A percentile compares a stretch with the other conserved stretches of the same genome.
These are phyloP conservation scores for Sporisorium reilianum DNA, from an alignment of 1,284 basidiomycete species.

Conservation along the genomic window DNA sequence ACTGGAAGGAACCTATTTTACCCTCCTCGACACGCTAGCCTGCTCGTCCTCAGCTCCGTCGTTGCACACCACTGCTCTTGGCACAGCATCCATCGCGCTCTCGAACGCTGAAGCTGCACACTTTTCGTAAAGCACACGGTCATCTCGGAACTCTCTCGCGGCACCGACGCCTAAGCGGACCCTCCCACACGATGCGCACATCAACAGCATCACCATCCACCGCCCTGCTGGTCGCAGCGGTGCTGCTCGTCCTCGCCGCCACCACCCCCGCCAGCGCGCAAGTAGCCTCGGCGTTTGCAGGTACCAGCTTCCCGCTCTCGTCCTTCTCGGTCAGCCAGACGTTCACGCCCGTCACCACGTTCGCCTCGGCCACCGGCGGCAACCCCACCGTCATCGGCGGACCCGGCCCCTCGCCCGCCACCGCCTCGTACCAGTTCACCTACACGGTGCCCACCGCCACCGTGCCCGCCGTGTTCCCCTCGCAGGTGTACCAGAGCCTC, in stretches of 20 bases:
- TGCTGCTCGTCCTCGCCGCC: slow-evolving; percentile 19
- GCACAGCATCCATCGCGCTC: not conserved
- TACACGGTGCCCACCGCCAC: slow-evolving; percentile 50
- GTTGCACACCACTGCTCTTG: not conserved
- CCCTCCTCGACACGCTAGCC: not conserved
- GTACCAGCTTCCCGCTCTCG: slow-evolving; percentile 48
- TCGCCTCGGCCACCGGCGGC: slow-evolving; percentile 28
- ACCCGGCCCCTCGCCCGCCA: slow-evolving; percentile 51
- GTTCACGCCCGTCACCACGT: slow-evolving; percentile 57
- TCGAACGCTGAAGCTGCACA: not conserved
- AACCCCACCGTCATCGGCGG: slow-evolving; percentile 50
- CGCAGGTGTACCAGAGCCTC: slow-evolving; percentile 32
- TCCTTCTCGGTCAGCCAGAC: slow-evolving; percentile 34
- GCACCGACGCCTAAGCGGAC: too few species aligned
- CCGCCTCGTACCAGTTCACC: slow-evolving; percentile 35
- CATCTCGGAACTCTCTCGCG: too few species aligned
- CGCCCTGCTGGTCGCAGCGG: slow-evolving; percentile 14
- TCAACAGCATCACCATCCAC: slow-evolving; percentile 7
- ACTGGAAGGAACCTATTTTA: not conserved
- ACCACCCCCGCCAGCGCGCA: slow-evolving; percentile 21
- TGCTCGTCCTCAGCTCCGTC: not conserved
- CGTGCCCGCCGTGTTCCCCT: slow-evolving; percentile 27
- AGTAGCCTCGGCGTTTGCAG: slow-evolving; percentile 32
- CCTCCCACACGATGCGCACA: slow-evolving; percentile 8
- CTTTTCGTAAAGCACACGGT: not conserved